Evolutionary conservation across 352 stramenopile species (phyloP).

Genomic region (Phytophthora agathidicida): DNA sequence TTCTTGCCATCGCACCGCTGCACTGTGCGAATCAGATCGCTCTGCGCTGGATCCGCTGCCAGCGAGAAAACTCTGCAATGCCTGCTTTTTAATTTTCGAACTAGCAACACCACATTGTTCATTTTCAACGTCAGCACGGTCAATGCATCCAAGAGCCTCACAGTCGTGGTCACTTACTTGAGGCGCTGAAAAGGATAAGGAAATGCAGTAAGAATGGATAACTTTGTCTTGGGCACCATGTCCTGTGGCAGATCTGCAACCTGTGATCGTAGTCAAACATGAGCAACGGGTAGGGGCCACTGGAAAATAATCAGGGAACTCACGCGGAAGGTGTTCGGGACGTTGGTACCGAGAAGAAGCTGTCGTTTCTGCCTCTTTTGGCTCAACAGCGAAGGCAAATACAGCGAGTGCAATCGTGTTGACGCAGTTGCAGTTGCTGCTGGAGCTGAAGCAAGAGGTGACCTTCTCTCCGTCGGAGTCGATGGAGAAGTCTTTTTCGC

Average conservation of each 20-base stretch:
- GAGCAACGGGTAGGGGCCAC: slow-evolving; percentile 4
- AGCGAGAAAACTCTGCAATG: slow-evolving; percentile 38
- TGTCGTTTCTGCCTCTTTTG: slow-evolving; percentile 22
- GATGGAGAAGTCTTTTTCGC: background rate
- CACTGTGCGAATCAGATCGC: slow-evolving; percentile 9
- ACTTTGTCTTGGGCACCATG: slow-evolving; percentile 60
- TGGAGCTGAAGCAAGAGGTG: background rate
- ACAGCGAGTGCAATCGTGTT: slow-evolving; percentile 45
- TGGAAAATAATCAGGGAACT: slow-evolving; percentile 1
- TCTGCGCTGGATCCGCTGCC: background rate
- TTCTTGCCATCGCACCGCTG: slow-evolving; percentile 63
- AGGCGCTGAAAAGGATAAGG: slow-evolving; percentile 66
- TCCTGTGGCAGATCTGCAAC: slow-evolving; percentile 58
- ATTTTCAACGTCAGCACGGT: background rate
- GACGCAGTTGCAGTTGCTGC: slow-evolving; percentile 1
- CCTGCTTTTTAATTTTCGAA: slow-evolving; percentile 41
- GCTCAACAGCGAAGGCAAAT: slow-evolving; percentile 30
- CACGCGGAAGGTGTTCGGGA: slow-evolving; percentile 34
- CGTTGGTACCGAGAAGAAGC: slow-evolving; percentile 16
- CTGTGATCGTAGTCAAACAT: slow-evolving; percentile 22
- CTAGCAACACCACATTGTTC: slow-evolving; percentile 15
- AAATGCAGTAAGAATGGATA: slow-evolving; percentile 64
- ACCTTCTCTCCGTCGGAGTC: background rate
- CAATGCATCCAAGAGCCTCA: background rate
- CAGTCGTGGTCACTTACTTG: slow-evolving; percentile 42